Base-by-base conservation (phyloP, 2,329 filamentous ascomycete species). In the Penicillium aurantiogriseum region DNA sequence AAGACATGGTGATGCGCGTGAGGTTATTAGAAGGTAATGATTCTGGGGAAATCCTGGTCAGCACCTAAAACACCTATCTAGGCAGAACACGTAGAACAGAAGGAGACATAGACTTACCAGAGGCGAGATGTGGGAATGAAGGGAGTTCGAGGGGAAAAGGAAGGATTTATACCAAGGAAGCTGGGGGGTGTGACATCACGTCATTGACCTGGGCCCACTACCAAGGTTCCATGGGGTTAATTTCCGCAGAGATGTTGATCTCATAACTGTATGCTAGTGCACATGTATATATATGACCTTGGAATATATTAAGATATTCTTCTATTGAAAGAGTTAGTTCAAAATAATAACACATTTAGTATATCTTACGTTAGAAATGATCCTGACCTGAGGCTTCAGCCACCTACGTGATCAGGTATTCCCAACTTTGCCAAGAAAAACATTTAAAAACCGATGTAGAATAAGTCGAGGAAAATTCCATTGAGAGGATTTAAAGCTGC, bases 1-100 rank as follows among this genome's bases (percentile, higher is more conserved):
- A 81, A 60, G 77, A 80, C 79, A 80, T 81, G 53, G 49, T 71
- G 58, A 42, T 25, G 38, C 13, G 36, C 8, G 55, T 43, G 44
- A 52, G 49, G 53, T 27, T 55, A 50, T 38, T 23, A 23, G 7
- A 47, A 38, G 33, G 51, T 23, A 21, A n/a, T 19, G 11, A 5
- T 31, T 51, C 45, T 55, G 13, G 11, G n/a, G 5, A 21, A 44
- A 42, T n/a, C 6, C 25, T 11, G 10, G 51, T 54, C 5, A 39
- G 33, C 8, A 29, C 2, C 8, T 35, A 10, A 29, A 35, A 35
- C 27, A n/a, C 4, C 7, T 11, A 13, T 33, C 11, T 33, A 33
- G 31, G 31, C 11, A 35, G 38, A 42, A 35, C 27, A n/a, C 7
- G 11, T 27, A 13, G 15, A 39, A n/a, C 13, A 13, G 25, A 21